Conservation (phyloP, 371 early-diverging fungal genomes). For the Lichtheimia ramosa region DNA sequence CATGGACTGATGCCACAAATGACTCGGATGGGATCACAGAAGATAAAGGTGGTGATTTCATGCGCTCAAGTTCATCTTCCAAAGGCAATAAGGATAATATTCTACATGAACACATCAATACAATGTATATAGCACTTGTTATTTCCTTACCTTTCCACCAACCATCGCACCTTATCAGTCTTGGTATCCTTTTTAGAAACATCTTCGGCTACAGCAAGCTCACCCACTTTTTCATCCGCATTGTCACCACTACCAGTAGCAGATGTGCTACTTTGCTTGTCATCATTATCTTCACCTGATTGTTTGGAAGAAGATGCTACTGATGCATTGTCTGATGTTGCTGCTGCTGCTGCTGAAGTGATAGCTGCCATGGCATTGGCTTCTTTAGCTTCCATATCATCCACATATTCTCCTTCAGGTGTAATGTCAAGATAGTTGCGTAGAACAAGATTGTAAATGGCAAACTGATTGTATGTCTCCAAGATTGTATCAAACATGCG, state of each 20-base stretch:
- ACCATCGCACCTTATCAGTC: conserved; percentile 46
- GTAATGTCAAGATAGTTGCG: conserved; percentile 56
- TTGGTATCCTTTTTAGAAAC: conserved; percentile 29
- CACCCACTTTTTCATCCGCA: conserved; percentile 1
- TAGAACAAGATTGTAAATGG: conserved; percentile 59
- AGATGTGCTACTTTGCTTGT: neutral
- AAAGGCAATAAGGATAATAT: conserved; percentile 48
- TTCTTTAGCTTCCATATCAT: conserved; percentile 19
- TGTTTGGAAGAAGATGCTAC: conserved; percentile 19
- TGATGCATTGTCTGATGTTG: too few species aligned
- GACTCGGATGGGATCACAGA: conserved; percentile 38
- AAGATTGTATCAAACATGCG: conserved; percentile 64
- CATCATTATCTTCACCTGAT: conserved; percentile 17
- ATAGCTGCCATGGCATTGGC: too few species aligned
- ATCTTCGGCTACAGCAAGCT: conserved; percentile 4
- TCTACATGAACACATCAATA: conserved; percentile 13
- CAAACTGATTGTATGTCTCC: conserved; percentile 68
- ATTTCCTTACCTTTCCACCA: conserved; percentile 47
- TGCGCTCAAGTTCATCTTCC: conserved; percentile 52
- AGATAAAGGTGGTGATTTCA: conserved; percentile 47
- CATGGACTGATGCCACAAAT: conserved; percentile 24
- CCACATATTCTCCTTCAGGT: conserved; percentile 44
- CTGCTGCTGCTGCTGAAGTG: too few species aligned
- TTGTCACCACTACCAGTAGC: neutral
- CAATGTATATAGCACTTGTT: neutral